Evolutionary conservation across 352 stramenopile genomes (phyloP).

Genomic region (Phytopythium aichiense): DNA sequence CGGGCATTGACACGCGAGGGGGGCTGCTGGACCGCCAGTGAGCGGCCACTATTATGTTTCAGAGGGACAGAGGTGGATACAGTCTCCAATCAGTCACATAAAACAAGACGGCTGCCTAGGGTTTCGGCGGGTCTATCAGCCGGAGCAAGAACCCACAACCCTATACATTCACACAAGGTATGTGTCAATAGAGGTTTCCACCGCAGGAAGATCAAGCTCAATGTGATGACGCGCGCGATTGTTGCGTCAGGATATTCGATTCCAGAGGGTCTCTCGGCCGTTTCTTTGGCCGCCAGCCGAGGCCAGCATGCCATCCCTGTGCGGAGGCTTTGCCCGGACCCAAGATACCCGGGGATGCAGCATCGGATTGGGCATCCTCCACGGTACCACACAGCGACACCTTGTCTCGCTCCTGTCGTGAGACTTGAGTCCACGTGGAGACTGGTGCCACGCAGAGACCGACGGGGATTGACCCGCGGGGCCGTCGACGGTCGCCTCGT

Average conservation of each 20-base stretch:
- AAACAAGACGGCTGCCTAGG: neutral
- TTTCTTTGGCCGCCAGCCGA: slow-evolving; percentile 4
- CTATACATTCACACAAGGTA: neutral
- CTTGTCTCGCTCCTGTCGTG: neutral
- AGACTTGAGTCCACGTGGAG: neutral
- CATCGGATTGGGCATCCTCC: neutral
- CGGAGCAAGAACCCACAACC: neutral
- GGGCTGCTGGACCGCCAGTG: neutral
- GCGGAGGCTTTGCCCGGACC: neutral
- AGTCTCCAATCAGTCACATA: slow-evolving; percentile 1
- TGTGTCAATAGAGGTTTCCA: neutral
- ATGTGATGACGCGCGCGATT: neutral
- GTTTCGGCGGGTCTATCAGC: slow-evolving; percentile 3
- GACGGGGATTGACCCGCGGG: neutral
- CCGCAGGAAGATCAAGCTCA: too few relatives aligned
- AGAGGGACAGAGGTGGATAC: slow-evolving; percentile 1
- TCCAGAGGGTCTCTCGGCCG: neutral
- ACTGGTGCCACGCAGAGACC: neutral
- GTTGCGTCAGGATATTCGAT: neutral
- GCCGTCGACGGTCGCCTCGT: neutral
- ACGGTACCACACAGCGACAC: neutral
- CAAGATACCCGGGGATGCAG: neutral
- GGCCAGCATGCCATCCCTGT: neutral
- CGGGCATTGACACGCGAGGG: slow-evolving; percentile 1
- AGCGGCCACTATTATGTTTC: neutral